A percentile compares a stretch with the other conserved stretches of the same genome.
phyloP scores from a whole-genome alignment of 2,329 filamentous ascomycete genomes.

The Cladophialophora carrionii region DNA sequence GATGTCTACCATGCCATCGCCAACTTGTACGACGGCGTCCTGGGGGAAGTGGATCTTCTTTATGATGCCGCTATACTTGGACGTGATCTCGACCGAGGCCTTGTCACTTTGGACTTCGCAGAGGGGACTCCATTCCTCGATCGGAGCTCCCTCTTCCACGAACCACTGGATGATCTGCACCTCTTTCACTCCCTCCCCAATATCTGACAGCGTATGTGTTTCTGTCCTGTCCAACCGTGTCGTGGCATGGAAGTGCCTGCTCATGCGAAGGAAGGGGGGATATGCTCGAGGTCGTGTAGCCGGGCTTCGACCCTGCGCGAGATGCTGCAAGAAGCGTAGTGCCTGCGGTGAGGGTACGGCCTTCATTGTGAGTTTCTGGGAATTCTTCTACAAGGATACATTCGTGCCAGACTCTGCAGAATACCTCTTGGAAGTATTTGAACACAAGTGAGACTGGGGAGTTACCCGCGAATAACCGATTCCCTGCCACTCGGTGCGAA shows the following conservation, averaged over 20 bases:
- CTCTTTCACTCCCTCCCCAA: constrained; percentile 82
- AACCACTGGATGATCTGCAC: constrained; percentile 99
- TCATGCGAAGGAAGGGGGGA: constrained; percentile 27
- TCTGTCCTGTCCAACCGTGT: constrained; percentile 31
- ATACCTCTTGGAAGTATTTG: constrained; percentile 5
- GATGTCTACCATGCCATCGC: constrained; percentile 46
- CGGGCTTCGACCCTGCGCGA: constrained; percentile 12
- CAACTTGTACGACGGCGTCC: constrained; percentile 94
- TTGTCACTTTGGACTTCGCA: constrained; percentile 99
- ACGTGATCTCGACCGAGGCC: constrained; percentile 86
- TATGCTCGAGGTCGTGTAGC: constrained; percentile 22
- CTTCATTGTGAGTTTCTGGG: constrained; percentile 24
- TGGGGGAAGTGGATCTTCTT: constrained; percentile 95
- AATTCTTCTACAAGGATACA: background rate
- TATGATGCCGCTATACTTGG: constrained; percentile 89
- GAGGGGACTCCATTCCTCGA: constrained; percentile 96
- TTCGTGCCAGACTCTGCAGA: background rate
- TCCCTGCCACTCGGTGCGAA: background rate
- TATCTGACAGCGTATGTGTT: constrained; percentile 37
- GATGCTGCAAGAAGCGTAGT: constrained; percentile 25
- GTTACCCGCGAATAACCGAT: constrained; percentile 10
- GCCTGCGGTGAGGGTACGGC: constrained; percentile 30
- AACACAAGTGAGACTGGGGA: constrained; percentile 1
- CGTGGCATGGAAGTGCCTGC: constrained; percentile 33
- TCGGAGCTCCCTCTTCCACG: constrained; percentile 88